Evolutionary conservation across 805 yeast species (phyloP).

Genomic region (Yamadazyma ubonensis): DNA sequence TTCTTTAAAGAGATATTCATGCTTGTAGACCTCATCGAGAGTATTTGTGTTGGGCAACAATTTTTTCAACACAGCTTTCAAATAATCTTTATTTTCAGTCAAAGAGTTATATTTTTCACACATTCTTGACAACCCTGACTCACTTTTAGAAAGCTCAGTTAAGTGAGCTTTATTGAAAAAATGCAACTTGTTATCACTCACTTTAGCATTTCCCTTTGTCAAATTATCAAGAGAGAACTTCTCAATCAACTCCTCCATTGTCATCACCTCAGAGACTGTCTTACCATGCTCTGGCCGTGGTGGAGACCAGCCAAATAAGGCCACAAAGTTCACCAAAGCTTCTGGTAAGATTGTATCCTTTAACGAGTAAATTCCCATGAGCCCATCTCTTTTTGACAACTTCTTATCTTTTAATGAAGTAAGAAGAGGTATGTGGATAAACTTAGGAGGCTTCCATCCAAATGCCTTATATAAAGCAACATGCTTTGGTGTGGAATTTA

Average conservation of each 20-base stretch:
- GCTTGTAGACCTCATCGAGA: slow-evolving; percentile 51
- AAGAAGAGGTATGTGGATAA: slow-evolving; percentile 85
- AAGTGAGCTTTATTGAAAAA: slow-evolving; percentile 74
- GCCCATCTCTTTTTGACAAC: slow-evolving; percentile 83
- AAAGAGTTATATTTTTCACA: neutral
- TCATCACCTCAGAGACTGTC: slow-evolving; percentile 51
- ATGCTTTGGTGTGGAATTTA: slow-evolving; percentile 94
- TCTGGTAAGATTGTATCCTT: slow-evolving; percentile 67
- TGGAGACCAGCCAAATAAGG: slow-evolving; percentile 95
- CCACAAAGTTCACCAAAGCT: slow-evolving; percentile 82
- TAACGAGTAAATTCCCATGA: slow-evolving; percentile 64
- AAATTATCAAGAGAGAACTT: slow-evolving; percentile 66
- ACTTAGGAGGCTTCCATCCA: slow-evolving; percentile 80
- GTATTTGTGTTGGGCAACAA: slow-evolving; percentile 53
- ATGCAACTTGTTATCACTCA: slow-evolving; percentile 70
- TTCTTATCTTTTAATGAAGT: slow-evolving; percentile 74
- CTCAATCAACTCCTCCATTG: slow-evolving; percentile 49
- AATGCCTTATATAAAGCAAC: slow-evolving; percentile 82
- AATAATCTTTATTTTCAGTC: slow-evolving; percentile 18
- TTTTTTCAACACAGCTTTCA: slow-evolving; percentile 38
- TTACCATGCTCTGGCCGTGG: slow-evolving; percentile 51
- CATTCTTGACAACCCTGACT: slow-evolving; percentile 23
- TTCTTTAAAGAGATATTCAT: slow-evolving; percentile 48
- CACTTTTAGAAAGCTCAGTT: slow-evolving; percentile 15
- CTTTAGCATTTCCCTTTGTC: slow-evolving; percentile 93